Evolutionary conservation across 2,329 filamentous ascomycete genomes (phyloP), one percentile per base, ranked within the genome.

Genomic region (Penicillium brevicompactum): DNA sequence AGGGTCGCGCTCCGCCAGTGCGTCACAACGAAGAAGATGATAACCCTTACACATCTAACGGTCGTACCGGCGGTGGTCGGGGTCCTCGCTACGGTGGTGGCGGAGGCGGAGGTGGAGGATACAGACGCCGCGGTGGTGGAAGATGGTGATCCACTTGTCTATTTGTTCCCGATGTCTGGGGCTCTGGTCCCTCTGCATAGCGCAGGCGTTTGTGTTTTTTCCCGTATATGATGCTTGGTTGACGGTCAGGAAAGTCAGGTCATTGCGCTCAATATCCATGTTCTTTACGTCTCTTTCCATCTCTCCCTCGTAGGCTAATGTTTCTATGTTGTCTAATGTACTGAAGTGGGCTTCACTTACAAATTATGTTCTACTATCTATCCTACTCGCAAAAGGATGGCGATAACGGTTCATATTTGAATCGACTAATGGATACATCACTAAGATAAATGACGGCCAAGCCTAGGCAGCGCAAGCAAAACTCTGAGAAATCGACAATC

Each of bases 1-100:
- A 91, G 70, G 88, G 88, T 1, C 80, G 90, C 27, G 80, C 82
- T 46, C 84, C 85, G 40, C 86, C 84, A 16, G 77, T 79, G 18
- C 81, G 84, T 64, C 80, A 83, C 51, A 81, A 82, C 27, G 78
- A 78, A 52, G 83, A 83, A 24, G 82, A 82, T 60, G 74, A 82
- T 63, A 84, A 67, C 74, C 84, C 56, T 71, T 82, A 44, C 76
- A 71, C 76, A 45, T 74, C 75, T 30, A 74, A 78, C 45, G 70
- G 70, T 49, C 70, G 68, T 56, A 75, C 70, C 52, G 72, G 67
- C 59, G 74, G 74, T 53, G 74, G 76, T 49, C 72, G 80, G 2
- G 82, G 80, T 27, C 65, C 63, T n/a, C 60, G 69, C 13, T 70
- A 69, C 60, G 70, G 70, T 9, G 69, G 69, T 46, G 80, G 83